phyloP scores from a whole-genome alignment of 805 yeast genomes.

The Wickerhamiella parazyma region DNA sequence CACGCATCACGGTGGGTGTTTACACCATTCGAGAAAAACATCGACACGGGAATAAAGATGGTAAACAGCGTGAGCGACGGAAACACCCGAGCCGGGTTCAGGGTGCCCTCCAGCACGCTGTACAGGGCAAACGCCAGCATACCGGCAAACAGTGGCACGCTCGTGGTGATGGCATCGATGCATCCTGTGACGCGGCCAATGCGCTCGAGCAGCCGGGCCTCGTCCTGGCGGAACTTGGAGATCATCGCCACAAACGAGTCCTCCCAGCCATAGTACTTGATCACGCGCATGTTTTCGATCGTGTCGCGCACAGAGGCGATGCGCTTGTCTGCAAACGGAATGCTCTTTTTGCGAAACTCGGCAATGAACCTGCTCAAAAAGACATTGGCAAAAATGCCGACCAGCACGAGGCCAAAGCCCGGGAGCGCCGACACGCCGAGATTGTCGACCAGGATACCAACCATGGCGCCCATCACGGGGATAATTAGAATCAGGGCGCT shows the following conservation, averaged over 20 bases:
- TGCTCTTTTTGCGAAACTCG: conserved; percentile 41
- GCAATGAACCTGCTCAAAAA: conserved; percentile 40
- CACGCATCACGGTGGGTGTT: conserved; percentile 30
- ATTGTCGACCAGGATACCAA: conserved; percentile 50
- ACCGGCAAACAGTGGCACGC: conserved; percentile 59
- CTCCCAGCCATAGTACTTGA: conserved; percentile 90
- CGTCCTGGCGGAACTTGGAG: conserved; percentile 42
- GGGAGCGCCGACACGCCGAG: conserved; percentile 62
- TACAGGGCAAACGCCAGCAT: conserved; percentile 42
- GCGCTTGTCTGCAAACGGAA: conserved; percentile 58
- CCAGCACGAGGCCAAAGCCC: conserved; percentile 43
- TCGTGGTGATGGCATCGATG: conserved; percentile 49
- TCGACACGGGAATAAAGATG: conserved; percentile 51
- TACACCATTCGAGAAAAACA: conserved; percentile 40
- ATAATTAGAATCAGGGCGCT: conserved; percentile 13
- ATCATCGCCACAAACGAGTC: conserved; percentile 52
- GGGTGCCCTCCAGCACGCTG: conserved; percentile 31
- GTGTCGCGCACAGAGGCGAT: conserved; percentile 68
- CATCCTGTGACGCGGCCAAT: conserved; percentile 55
- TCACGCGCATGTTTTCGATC: conserved; percentile 60
- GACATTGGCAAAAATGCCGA: conserved; percentile 31
- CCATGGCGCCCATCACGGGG: conserved; percentile 30
- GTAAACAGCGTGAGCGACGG: conserved; percentile 61
- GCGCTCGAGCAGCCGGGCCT: conserved; percentile 45
- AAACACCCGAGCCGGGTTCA: conserved; percentile 50